These are phyloP conservation scores for Rutidosis leptorrhynchoides DNA, from an alignment of 129 eudicot species.

Conservation along the genomic window DNA sequence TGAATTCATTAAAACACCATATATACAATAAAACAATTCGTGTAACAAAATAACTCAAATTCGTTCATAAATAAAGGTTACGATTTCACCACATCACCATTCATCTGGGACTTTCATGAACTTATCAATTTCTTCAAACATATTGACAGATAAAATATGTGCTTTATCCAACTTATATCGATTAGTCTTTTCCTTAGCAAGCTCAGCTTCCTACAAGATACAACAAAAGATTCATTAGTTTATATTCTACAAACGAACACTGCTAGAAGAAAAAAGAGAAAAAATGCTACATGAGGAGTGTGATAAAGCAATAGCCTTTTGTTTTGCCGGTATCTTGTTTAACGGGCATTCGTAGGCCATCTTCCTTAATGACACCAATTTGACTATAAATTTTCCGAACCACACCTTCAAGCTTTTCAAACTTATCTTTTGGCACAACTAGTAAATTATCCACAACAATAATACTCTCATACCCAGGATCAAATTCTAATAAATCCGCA, in stretches of 20 bases:
- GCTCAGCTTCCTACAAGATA: slow-evolving; percentile 71
- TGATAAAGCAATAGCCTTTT: slow-evolving; percentile 31
- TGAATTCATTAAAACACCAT: too few relatives aligned
- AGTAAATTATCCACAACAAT: slow-evolving; percentile 35
- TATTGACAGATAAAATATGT: slow-evolving; percentile 68
- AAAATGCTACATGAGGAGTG: slow-evolving; percentile 16
- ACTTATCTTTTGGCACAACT: slow-evolving; percentile 21
- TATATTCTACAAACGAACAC: neutral
- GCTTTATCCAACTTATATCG: slow-evolving; percentile 67
- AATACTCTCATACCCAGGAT: slow-evolving; percentile 21
- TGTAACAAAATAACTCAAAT: too few relatives aligned
- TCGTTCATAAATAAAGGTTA: too few relatives aligned
- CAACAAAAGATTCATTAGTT: neutral
- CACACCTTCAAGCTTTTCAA: slow-evolving; percentile 31
- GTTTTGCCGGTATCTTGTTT: slow-evolving; percentile 29
- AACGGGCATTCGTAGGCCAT: slow-evolving; percentile 36
- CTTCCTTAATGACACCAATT: slow-evolving; percentile 28
- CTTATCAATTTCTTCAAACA: slow-evolving; percentile 81
- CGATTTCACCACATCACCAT: too few relatives aligned
- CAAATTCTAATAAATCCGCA: slow-evolving; percentile 19
- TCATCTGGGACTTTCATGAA: slow-evolving; percentile 78
- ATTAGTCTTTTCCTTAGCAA: slow-evolving; percentile 71
- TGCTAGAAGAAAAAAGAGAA: neutral
- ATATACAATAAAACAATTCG: too few relatives aligned
- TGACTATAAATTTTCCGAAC: slow-evolving; percentile 26